A percentile compares a stretch with the other conserved stretches of the same genome.
phyloP scores from a whole-genome alignment of 75 land plant genomes.

The Pinus albicaulis region DNA sequence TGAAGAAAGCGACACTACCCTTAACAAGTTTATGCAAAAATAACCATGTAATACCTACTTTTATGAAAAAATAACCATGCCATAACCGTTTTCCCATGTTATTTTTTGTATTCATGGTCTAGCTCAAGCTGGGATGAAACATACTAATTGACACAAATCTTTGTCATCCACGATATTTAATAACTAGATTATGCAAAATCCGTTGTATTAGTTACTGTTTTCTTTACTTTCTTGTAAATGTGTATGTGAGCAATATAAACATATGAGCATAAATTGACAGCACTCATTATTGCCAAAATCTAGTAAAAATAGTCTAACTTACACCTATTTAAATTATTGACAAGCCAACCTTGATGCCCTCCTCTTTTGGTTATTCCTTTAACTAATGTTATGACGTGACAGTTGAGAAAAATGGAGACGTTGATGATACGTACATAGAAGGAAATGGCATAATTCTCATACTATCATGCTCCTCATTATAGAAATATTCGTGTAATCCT shows the following conservation, averaged over 20 bases:
- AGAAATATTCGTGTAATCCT: not conserved
- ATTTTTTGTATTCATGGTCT: no score
- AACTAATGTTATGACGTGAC: not conserved
- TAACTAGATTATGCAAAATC: not conserved
- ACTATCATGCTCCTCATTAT: not conserved
- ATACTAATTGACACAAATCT: no score
- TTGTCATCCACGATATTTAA: no score
- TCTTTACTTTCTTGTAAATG: constrained; percentile 45
- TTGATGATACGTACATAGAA: not conserved
- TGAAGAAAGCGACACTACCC: no score
- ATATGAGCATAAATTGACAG: constrained; percentile 29
- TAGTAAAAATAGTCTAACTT: constrained; percentile 53
- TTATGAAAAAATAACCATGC: no score
- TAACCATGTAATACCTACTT: no score
- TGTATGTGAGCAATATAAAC: constrained; percentile 37
- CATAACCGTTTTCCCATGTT: no score
- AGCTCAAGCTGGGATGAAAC: no score
- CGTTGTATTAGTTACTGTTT: not conserved
- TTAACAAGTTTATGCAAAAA: no score
- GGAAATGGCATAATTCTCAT: not conserved
- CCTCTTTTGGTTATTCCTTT: not conserved
- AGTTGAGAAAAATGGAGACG: not conserved
- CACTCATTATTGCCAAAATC: constrained; percentile 39
- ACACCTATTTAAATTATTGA: constrained; percentile 25
- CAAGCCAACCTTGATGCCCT: not conserved